A percentile compares a stretch with the other conserved stretches of the same genome.
These are phyloP conservation scores for Raddia guianensis DNA, from an alignment of 176 grass and related monocot species.

Conservation along the genomic window DNA sequence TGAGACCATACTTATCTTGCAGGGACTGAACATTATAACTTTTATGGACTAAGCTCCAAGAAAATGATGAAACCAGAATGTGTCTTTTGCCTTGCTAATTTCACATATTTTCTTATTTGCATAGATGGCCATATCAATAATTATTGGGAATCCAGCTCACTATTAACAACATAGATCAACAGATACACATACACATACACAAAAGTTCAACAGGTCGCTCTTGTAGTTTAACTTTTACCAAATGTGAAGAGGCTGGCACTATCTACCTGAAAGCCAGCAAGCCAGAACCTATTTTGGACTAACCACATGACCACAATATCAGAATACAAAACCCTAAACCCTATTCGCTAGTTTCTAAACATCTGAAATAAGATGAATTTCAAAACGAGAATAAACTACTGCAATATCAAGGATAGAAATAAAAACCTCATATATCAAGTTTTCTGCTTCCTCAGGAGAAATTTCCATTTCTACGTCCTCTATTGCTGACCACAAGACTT, in stretches of 20 bases:
- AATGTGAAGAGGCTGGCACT: neutral
- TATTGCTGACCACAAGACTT: conserved; percentile 81
- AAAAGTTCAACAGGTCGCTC: neutral
- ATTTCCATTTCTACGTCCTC: conserved; percentile 79
- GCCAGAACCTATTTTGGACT: neutral
- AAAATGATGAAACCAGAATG: neutral
- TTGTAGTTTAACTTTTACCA: neutral
- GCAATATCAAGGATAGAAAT: conserved; percentile 34
- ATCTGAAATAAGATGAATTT: conserved; percentile 8
- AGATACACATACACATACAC: neutral
- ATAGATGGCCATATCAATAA: neutral
- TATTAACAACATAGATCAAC: neutral
- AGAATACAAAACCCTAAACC: conserved; percentile 1
- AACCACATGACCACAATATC: conserved; percentile 2
- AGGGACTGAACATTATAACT: neutral
- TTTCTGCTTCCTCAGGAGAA: conserved; percentile 73
- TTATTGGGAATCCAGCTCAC: neutral
- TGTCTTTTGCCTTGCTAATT: neutral
- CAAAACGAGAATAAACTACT: conserved; percentile 10
- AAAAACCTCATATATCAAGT: conserved; percentile 90
- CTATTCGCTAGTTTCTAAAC: neutral
- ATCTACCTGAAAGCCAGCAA: neutral
- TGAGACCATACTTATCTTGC: neutral
- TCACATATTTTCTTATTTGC: neutral
- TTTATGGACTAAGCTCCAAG: conserved; percentile 1